Percentiles rank a stretch among this genome's conserved stretches.
Conservation (phyloP, 768 basidiomycete genomes). For the Sutorius australiensis region DNA sequence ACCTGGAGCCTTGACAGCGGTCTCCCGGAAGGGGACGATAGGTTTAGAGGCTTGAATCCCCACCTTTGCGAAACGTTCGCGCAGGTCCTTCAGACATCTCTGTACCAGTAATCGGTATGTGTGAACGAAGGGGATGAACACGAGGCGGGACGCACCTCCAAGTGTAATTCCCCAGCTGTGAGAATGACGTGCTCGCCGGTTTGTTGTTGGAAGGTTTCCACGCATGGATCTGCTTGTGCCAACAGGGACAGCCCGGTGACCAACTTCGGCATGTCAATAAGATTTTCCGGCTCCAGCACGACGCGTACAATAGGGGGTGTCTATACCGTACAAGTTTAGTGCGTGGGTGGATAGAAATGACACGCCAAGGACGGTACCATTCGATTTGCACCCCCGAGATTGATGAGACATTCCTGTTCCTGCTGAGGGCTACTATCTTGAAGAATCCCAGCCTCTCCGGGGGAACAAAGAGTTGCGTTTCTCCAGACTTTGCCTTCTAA, state of each 20-base stretch:
- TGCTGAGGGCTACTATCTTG: constrained; percentile 31
- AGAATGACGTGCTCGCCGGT: constrained; percentile 97
- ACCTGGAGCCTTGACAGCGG: constrained; percentile 80
- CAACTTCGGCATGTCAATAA: constrained; percentile 85
- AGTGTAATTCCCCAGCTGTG: constrained; percentile 91
- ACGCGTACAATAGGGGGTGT: constrained; percentile 91
- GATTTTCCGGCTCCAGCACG: constrained; percentile 80
- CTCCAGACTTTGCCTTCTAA: constrained; percentile 88
- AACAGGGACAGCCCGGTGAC: constrained; percentile 84
- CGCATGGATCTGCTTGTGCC: constrained; percentile 94
- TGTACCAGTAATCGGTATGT: constrained; percentile 29
- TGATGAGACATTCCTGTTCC: constrained; percentile 59
- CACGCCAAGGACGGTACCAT: constrained; percentile 40
- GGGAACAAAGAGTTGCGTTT: constrained; percentile 84
- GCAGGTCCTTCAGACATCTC: constrained; percentile 95
- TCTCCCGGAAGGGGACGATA: constrained; percentile 97
- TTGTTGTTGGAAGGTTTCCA: constrained; percentile 94
- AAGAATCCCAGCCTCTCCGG: constrained; percentile 42
- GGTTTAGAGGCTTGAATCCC: constrained; percentile 93
- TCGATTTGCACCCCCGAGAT: constrained; percentile 69
- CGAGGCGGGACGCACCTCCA: constrained; percentile 62
- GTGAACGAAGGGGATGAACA: neutral
- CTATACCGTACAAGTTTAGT: constrained; percentile 36
- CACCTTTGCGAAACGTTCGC: constrained; percentile 89
- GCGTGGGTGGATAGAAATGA: neutral